A percentile compares a stretch with the other conserved stretches of the same genome.
Conservation (phyloP, 106 monocot species). For the Dactylorhiza incarnata region DNA sequence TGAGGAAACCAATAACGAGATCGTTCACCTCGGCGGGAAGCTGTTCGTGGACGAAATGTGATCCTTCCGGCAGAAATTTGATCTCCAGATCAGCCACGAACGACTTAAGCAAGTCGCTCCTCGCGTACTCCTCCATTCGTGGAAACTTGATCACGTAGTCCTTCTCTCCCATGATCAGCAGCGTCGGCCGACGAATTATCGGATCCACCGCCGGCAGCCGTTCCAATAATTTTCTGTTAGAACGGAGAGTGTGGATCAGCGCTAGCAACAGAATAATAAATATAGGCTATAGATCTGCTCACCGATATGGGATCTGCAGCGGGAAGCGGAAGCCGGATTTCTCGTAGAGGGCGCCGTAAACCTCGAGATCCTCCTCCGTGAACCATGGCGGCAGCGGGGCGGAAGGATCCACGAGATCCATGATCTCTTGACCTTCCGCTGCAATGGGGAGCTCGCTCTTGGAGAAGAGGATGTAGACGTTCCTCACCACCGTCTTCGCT, state of each 20-base stretch:
- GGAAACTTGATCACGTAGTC: slow-evolving; percentile 19
- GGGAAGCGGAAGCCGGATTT: slow-evolving; percentile 30
- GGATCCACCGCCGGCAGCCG: background rate
- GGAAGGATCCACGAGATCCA: slow-evolving; percentile 33
- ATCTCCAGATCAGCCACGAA: slow-evolving; percentile 27
- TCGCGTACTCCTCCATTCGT: slow-evolving; percentile 13
- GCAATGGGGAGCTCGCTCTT: slow-evolving; percentile 22
- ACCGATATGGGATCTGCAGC: slow-evolving; percentile 26
- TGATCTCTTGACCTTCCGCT: slow-evolving; percentile 27
- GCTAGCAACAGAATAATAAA: no score
- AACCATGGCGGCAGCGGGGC: slow-evolving; percentile 33
- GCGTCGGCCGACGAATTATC: slow-evolving; percentile 6
- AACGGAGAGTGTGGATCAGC: background rate
- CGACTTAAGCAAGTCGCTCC: slow-evolving; percentile 12
- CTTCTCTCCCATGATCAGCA: slow-evolving; percentile 31
- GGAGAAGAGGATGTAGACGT: slow-evolving; percentile 36
- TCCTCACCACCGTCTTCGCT: slow-evolving; percentile 23
- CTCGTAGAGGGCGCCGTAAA: slow-evolving; percentile 18
- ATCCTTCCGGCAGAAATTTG: slow-evolving; percentile 31
- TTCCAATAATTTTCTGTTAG: background rate
- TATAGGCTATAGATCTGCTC: background rate
- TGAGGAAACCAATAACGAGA: slow-evolving; percentile 34
- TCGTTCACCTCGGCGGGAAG: slow-evolving; percentile 35
- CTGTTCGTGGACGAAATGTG: slow-evolving; percentile 65
- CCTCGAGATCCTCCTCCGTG: slow-evolving; percentile 24